Base-by-base conservation (phyloP, 1,139 yeast species). In the Blastobotrys ciferrii region DNA sequence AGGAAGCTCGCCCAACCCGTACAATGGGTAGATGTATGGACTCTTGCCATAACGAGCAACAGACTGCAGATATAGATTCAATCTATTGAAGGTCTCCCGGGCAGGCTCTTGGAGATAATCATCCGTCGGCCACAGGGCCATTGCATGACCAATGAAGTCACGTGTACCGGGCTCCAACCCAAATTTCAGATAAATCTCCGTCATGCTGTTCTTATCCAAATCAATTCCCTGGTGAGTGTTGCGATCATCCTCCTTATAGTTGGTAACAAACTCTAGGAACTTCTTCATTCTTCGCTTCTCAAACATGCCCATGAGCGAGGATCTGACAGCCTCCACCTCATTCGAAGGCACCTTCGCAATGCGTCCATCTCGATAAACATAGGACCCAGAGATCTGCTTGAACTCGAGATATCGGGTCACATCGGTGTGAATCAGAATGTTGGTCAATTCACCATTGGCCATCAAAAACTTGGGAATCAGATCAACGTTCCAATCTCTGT, bases 391-490 rank as follows among this genome's bases (percentile, higher is more conserved):
- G 53, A 92, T 87, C 69, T 89, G 98, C 71, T 92, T 91, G 72
- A 94, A 94, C 66, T 92, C 98, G 63, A 94, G 84, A 68, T 91
- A 92, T 58, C 96, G 79, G 20, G 98, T 91, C 46, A 92, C 98
- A 61, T 91, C 92, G 20, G 98, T 92, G 68, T 91, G 96, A 33
- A 87, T 92, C 63, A 92, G 78, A 60, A 92, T 94, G 68, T 91
- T 91, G 59, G 98, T 91, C 71, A 92, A 78, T 67, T 92, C 99
- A 37, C 99, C 99, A 63, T 89, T 88, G 50, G 98, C 94, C 98
- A 92, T 94, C 61, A 94, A 75, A 61, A 92, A 92, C 73, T 92
- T 92, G 45, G 99, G 99, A 62, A 92, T 89, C 72, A 92, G 76
- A 66, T 92, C 99, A 49, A 92, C 91, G 68, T 95, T 89, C 98